Base-by-base conservation (phyloP, 2,329 filamentous ascomycete species). In the Fusarium duplospermum region DNA sequence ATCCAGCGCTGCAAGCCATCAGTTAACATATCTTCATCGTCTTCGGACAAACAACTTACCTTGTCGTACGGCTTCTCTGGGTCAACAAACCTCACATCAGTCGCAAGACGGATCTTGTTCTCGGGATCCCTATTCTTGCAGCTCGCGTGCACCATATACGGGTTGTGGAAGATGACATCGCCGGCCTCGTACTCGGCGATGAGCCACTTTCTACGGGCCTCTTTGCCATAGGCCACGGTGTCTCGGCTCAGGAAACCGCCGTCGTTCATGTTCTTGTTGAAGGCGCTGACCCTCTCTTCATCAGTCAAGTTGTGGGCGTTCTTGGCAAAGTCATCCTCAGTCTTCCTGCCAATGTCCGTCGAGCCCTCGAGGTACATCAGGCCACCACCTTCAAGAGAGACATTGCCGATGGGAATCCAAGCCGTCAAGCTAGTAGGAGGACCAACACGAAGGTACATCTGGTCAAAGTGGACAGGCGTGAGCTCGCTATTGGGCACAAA, bases 181-280 rank as follows among this genome's bases (percentile, higher is more conserved):
- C 69, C 69, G 1, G 66, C 62, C 47, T 69, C 69, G 10, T 71
- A 71, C 54, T 71, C 69, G 4, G 69, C 69, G 22, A 71, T 69
- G 20, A 71, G 66, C 69, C 66, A 71, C 40, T 69, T 71, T 31
- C 69, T 59, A 4, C 33, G 52, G 3, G 69, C 62, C 24, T 71
- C 66, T 24, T 62, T 64, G 6, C 69, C 66, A 14, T 71, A 71
- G 11, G 66, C 33, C 16, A 71, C 62, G 0, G 69, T 69, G 29
- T 69, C 69, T 24, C 66, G 52, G 47, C 69, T 71, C 18, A 69
- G 52, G 14, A 71, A 71, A 6, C 66, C 69, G 2, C 69, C 69
- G 6, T 69, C 62, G 9, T 71, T 69, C 69, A 71, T 71, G 18
- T 71, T 69, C 62, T 71, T 63, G 62, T 71, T 69, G 33, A 71